Percentiles rank a stretch among this genome's conserved stretches.
These are phyloP conservation scores for Citrullus mucosospermus DNA, from an alignment of 306 rosid genomes.

Conservation along the genomic window DNA sequence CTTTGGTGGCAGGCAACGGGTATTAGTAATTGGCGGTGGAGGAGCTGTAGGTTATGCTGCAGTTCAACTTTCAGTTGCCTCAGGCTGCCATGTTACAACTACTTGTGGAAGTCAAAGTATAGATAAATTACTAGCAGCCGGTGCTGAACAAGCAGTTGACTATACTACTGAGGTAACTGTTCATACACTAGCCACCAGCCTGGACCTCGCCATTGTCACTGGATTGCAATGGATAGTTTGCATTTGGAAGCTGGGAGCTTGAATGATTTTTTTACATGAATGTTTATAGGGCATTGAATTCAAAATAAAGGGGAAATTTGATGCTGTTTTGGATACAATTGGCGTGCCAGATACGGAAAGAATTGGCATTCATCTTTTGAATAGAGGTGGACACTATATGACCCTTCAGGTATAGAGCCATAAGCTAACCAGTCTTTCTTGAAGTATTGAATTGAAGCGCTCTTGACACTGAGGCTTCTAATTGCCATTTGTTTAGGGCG, in stretches of 20 bases:
- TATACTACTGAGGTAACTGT: constrained; percentile 64
- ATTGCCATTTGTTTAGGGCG: constrained; percentile 41
- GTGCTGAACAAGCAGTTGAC: constrained; percentile 89
- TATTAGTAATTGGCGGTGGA: constrained; percentile 89
- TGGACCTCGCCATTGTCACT: not conserved
- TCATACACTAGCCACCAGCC: not conserved
- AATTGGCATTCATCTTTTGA: constrained; percentile 55
- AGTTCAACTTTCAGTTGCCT: constrained; percentile 74
- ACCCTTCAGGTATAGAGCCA: constrained; percentile 77
- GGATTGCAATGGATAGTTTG: not conserved
- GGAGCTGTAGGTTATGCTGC: constrained; percentile 93
- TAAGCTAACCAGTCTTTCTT: constrained; percentile 5
- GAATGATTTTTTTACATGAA: not conserved
- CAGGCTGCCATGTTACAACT: constrained; percentile 69
- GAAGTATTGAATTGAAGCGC: not conserved
- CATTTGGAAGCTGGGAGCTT: not conserved
- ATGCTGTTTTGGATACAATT: constrained; percentile 92
- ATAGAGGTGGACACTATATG: constrained; percentile 92
- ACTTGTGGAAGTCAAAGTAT: constrained; percentile 76
- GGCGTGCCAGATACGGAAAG: constrained; percentile 76
- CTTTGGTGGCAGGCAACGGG: constrained; percentile 50
- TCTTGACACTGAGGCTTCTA: not conserved
- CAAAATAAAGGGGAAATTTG: constrained; percentile 72
- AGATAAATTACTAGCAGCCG: constrained; percentile 54
- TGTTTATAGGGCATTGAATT: constrained; percentile 46